Conservation (phyloP, 805 yeast genomes). For the Sugiyamaella boreocaroliniensis region DNA sequence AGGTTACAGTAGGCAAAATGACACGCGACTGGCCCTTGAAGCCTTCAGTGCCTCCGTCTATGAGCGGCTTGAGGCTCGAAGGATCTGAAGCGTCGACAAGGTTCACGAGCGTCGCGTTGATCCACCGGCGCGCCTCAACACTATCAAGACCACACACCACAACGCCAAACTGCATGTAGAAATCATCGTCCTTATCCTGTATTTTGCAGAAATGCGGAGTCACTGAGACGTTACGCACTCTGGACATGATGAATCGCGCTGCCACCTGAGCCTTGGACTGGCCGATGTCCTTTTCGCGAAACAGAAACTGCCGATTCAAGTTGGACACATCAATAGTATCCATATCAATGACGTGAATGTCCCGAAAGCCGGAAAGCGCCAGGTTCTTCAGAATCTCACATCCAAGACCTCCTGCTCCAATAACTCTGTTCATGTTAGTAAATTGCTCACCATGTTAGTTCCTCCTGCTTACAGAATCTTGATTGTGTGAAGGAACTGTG, state of each 20-base stretch:
- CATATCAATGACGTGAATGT: constrained; percentile 71
- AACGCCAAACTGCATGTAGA: constrained; percentile 60
- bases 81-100: constrained; percentile 48
- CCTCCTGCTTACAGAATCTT: constrained; percentile 30
- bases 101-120: constrained; percentile 60
- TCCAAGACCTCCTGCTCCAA: constrained; percentile 83
- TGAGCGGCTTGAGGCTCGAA: constrained; percentile 51
- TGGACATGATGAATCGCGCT: constrained; percentile 44
- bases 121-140: constrained; percentile 87
- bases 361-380: constrained; percentile 59
- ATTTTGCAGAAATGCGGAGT: constrained; percentile 60
- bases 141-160: constrained; percentile 85
- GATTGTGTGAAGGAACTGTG: constrained; percentile 22
- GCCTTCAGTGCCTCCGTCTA: constrained; percentile 96
- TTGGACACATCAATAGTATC: constrained; percentile 75
- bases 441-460: too few relatives aligned
- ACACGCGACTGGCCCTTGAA: constrained; percentile 86
- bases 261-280: constrained; percentile 61
- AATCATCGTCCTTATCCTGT: constrained; percentile 54
- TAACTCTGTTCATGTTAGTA: constrained; percentile 20
- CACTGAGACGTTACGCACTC: constrained; percentile 40
- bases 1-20: constrained; percentile 74
- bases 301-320: constrained; percentile 69
- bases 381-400: constrained; percentile 72
- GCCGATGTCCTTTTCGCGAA: constrained; percentile 56